phyloP scores from a whole-genome alignment of 2,329 filamentous ascomycete genomes.

The Cordyceps militaris region DNA sequence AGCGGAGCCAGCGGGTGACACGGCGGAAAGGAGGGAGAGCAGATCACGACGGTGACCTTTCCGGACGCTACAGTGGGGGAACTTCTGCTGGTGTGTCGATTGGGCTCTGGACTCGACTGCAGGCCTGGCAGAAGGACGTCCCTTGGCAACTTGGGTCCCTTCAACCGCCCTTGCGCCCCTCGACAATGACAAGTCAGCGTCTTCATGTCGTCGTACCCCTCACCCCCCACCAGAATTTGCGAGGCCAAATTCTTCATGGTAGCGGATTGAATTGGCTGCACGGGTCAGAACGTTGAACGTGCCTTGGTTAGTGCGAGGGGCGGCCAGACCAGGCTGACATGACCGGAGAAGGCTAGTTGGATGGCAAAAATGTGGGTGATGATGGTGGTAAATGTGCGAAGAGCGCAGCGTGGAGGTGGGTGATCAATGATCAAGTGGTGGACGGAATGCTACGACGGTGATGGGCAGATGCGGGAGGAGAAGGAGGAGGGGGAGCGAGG shows the following conservation, averaged over 20 bases:
- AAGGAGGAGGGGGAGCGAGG: background rate
- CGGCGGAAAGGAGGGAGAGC: background rate
- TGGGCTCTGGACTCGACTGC: background rate
- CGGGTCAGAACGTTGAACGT: conserved; percentile 12
- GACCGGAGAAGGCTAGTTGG: background rate
- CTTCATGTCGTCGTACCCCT: background rate
- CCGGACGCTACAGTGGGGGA: conserved; percentile 21
- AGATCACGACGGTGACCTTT: conserved; percentile 22
- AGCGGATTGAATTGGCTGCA: conserved; percentile 5
- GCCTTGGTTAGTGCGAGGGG: conserved; percentile 1
- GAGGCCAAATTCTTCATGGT: conserved; percentile 3
- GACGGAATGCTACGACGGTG: background rate
- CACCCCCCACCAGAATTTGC: background rate
- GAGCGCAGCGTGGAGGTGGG: background rate
- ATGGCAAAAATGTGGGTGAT: background rate
- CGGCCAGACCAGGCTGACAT: background rate
- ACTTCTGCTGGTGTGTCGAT: conserved; percentile 18
- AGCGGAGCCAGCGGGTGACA: background rate
- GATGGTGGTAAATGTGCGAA: background rate
- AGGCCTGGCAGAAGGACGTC: background rate
- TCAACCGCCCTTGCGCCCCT: too few species aligned
- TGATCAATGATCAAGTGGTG: too few species aligned
- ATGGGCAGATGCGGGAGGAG: background rate
- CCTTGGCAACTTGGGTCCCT: background rate
- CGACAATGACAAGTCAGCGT: too few species aligned